Evolutionary conservation across 257 asterid genomes (phyloP).

Genomic region (Scutellaria galericulata): DNA sequence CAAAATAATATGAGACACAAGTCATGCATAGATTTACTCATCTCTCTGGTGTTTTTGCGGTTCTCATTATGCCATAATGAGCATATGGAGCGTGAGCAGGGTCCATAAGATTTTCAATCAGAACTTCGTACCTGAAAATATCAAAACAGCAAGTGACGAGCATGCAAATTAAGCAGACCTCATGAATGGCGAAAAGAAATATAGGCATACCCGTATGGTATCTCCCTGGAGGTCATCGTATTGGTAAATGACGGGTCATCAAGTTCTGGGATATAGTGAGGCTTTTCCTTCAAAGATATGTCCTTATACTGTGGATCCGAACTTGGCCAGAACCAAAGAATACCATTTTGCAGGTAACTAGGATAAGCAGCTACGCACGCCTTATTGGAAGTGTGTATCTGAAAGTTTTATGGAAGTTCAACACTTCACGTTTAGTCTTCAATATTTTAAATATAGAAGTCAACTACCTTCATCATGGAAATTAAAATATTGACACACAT

Average conservation of each 20-base stretch:
- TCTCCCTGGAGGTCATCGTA: constrained; percentile 67
- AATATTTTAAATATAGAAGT: not conserved
- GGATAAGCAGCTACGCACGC: constrained; percentile 93
- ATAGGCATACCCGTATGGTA: constrained; percentile 72
- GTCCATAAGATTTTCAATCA: constrained; percentile 94
- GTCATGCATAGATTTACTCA: constrained; percentile 52
- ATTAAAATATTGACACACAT: not conserved
- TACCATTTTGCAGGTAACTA: constrained; percentile 75
- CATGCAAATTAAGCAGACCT: not conserved
- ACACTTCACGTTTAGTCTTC: constrained; percentile 7
- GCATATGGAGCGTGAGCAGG: constrained; percentile 97
- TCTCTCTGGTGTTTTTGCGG: constrained; percentile 66
- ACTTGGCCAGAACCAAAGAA: constrained; percentile 97
- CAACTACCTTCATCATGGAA: not conserved
- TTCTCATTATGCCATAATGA: constrained; percentile 78
- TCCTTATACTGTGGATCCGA: constrained; percentile 68
- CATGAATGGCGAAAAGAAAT: not conserved
- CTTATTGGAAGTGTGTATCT: constrained; percentile 78
- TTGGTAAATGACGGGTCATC: constrained; percentile 78
- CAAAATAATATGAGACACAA: not conserved
- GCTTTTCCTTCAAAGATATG: constrained; percentile 59
- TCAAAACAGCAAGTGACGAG: constrained; percentile 8
- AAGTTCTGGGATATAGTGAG: constrained; percentile 82
- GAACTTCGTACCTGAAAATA: constrained; percentile 74
- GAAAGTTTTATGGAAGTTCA: constrained; percentile 34